phyloP scores from a whole-genome alignment of 768 basidiomycete species.

The Amanita inopinata region DNA sequence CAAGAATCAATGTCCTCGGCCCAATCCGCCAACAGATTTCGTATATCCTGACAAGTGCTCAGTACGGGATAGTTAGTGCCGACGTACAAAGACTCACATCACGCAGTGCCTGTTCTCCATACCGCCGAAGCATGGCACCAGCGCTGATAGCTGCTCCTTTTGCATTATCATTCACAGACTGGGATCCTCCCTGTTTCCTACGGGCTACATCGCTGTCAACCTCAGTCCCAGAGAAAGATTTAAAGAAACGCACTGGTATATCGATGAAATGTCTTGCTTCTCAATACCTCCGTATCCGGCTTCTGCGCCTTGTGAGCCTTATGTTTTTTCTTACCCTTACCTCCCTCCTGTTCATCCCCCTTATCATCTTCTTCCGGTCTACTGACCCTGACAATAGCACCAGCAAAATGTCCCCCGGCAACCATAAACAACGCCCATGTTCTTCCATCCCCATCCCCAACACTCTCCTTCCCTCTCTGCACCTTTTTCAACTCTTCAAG shows the following conservation, averaged over 20 bases:
- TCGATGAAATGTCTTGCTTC: conserved; percentile 94
- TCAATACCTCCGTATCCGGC: conserved; percentile 71
- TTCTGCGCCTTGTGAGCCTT: conserved; percentile 41
- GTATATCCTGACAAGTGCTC: conserved; percentile 63
- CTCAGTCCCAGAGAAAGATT: not conserved
- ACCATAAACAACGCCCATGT: conserved; percentile 95
- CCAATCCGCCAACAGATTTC: conserved; percentile 77
- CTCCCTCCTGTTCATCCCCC: conserved; percentile 28
- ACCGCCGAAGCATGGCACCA: conserved; percentile 86
- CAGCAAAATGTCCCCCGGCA: conserved; percentile 97
- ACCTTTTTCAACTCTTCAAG: conserved; percentile 54
- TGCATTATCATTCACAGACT: conserved; percentile 84
- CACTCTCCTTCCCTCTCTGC: conserved; percentile 33
- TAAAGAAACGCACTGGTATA: conserved; percentile 45
- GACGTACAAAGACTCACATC: conserved; percentile 65
- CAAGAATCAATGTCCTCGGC: conserved; percentile 76
- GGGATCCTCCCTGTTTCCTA: conserved; percentile 94
- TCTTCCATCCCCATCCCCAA: conserved; percentile 47
- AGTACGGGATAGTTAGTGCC: conserved; percentile 2
- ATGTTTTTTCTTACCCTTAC: conserved; percentile 38
- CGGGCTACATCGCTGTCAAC: conserved; percentile 51
- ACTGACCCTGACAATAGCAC: conserved; percentile 73
- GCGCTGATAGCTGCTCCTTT: conserved; percentile 92
- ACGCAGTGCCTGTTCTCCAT: conserved; percentile 87
- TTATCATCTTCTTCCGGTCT: conserved; percentile 39